These are phyloP conservation scores for Tremella yokohamensis DNA, from an alignment of 768 basidiomycete genomes.

Conservation along the genomic window DNA sequence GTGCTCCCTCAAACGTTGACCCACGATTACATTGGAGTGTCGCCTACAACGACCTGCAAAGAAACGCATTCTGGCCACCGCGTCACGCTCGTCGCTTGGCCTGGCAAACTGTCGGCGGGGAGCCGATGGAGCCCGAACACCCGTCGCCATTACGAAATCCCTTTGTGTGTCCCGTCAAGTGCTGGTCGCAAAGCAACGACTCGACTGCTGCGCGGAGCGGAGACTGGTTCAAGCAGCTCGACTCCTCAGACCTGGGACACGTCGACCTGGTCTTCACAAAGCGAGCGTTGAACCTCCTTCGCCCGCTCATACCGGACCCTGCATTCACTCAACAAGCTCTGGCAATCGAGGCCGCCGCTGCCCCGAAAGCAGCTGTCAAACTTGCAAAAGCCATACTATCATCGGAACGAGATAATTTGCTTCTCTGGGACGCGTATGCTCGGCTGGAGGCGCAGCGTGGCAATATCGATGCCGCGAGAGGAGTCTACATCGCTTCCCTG, in stretches of 20 bases:
- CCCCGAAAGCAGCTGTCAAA: slow-evolving; percentile 49
- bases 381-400: slow-evolving; percentile 50
- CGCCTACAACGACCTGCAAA: slow-evolving; percentile 14
- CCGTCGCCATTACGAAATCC: slow-evolving; percentile 26
- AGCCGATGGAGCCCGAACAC: slow-evolving; percentile 49
- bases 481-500: slow-evolving; percentile 52
- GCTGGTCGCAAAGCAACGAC: slow-evolving; percentile 34
- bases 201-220: slow-evolving; percentile 25
- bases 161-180: slow-evolving; percentile 41
- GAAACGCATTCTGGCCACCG: slow-evolving; percentile 32
- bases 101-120: slow-evolving; percentile 46
- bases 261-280: slow-evolving; percentile 28
- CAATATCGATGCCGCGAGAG: slow-evolving; percentile 49
- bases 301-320: slow-evolving; percentile 37
- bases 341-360: slow-evolving; percentile 45
- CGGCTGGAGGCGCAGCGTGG: slow-evolving; percentile 47
- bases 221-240: slow-evolving; percentile 38
- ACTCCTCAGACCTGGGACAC: slow-evolving; percentile 20
- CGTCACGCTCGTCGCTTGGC: slow-evolving; percentile 8
- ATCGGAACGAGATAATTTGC: slow-evolving; percentile 46
- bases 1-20: slow-evolving; percentile 45
- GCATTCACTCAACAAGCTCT: slow-evolving; percentile 46
- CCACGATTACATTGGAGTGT: slow-evolving; percentile 43
- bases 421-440: slow-evolving; percentile 53
- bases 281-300: slow-evolving; percentile 31